These are phyloP conservation scores for Calamus simplicifolius DNA, from an alignment of 176 grass and related monocot genomes.

Conservation along the genomic window DNA sequence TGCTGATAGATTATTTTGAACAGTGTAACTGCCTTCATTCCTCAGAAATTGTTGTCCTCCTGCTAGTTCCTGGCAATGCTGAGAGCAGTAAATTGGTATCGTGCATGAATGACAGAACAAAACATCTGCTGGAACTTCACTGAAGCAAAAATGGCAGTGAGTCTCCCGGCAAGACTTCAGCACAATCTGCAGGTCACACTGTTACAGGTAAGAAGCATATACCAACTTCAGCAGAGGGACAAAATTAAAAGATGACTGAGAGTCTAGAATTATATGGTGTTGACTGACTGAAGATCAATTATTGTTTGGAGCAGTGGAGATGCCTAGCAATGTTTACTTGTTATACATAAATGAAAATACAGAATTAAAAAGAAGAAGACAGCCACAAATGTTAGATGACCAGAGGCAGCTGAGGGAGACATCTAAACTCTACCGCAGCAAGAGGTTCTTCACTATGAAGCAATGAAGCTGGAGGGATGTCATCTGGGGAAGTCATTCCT, in stretches of 20 bases:
- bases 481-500: constrained; percentile 59
- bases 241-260: too few relatives aligned
- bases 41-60: constrained; percentile 22
- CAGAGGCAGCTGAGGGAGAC: too few relatives aligned
- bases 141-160: constrained; percentile 81
- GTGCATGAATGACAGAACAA: constrained; percentile 70
- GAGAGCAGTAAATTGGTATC: constrained; percentile 84
- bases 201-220: constrained; percentile 36
- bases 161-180: constrained; percentile 60
- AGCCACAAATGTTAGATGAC: too few relatives aligned
- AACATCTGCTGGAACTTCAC: constrained; percentile 54
- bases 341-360: too few relatives aligned
- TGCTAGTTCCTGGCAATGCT: constrained; percentile 52
- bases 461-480: constrained; percentile 57
- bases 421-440: constrained; percentile 43
- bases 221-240: constrained; percentile 17
- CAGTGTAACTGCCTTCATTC: constrained; percentile 17
- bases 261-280: too few relatives aligned
- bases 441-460: constrained; percentile 82
- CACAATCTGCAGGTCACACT: constrained; percentile 67
- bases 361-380: too few relatives aligned
- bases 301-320: too few relatives aligned
- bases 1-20: constrained; percentile 13
- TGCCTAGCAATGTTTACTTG: too few relatives aligned
- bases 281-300: too few relatives aligned